Conservation (phyloP, 2,329 filamentous ascomycete species). For the Pseudogymnoascus sp. region DNA sequence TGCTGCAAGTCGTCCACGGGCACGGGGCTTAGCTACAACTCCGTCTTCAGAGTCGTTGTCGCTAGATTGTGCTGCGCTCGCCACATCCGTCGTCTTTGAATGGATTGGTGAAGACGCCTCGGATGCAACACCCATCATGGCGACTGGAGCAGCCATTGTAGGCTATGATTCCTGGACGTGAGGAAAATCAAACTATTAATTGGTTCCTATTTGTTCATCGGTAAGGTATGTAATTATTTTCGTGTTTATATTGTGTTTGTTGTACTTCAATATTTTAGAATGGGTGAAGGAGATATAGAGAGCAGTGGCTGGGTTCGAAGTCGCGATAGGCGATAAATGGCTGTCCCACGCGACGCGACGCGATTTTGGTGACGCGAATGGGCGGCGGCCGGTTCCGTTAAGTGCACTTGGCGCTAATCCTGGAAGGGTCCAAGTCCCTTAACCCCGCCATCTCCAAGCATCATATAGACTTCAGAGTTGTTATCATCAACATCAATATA, state of each 20-base stretch:
- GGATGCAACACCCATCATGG: background rate
- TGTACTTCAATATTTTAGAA: background rate
- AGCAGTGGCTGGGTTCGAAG: background rate
- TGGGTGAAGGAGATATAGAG: constrained; percentile 2
- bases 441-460: background rate
- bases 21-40: background rate
- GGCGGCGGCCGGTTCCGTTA: constrained; percentile 3
- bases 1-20: constrained; percentile 4
- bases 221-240: constrained; percentile 3
- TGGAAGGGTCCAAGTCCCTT: constrained; percentile 4
- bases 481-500: background rate
- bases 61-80: background rate
- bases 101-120: constrained; percentile 5
- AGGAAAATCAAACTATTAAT: background rate
- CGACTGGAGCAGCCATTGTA: constrained; percentile 1
- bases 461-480: background rate
- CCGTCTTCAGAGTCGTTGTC: background rate
- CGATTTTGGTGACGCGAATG: constrained; percentile 1
- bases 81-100: background rate
- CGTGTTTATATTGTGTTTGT: background rate
- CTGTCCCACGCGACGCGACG: background rate
- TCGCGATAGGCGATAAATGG: constrained; percentile 5
- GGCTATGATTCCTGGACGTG: background rate
- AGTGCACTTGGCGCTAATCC: constrained; percentile 6
- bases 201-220: background rate